Evolutionary conservation across 2,329 filamentous ascomycete genomes (phyloP).

Genomic region (Didymella segeticola): DNA sequence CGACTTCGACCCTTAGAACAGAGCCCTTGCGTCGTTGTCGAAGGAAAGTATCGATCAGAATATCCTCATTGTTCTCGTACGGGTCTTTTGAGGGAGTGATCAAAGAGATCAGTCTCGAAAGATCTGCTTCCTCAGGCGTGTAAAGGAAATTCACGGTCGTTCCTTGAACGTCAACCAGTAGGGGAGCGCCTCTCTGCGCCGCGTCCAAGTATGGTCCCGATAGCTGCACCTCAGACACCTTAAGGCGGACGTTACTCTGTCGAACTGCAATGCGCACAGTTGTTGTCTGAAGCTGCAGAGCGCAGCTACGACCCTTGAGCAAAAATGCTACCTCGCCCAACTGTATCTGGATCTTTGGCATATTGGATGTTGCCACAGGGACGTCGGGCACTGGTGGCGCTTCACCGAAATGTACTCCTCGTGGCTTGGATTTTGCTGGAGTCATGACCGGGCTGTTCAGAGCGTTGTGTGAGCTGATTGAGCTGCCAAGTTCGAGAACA

Average conservation of each 20-base stretch:
- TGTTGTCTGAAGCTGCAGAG: constrained; percentile 75
- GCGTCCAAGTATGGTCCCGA: constrained; percentile 71
- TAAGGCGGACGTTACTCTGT: constrained; percentile 72
- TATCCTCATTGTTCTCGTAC: constrained; percentile 88
- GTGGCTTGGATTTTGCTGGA: constrained; percentile 42
- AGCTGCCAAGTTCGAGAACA: constrained; percentile 85
- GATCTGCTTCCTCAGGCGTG: constrained; percentile 76
- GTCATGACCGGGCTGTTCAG: constrained; percentile 44
- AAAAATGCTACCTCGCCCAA: constrained; percentile 79
- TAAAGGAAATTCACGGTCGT: constrained; percentile 74
- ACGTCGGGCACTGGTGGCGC: constrained; percentile 37
- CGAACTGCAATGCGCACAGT: constrained; percentile 82
- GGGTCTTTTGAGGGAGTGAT: constrained; percentile 92
- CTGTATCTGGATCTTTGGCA: constrained; percentile 73
- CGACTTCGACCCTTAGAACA: constrained; percentile 74
- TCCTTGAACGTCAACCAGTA: constrained; percentile 68
- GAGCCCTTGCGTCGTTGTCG: constrained; percentile 86
- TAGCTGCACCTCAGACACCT: constrained; percentile 77
- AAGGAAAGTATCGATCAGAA: constrained; percentile 89
- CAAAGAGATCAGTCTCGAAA: constrained; percentile 81
- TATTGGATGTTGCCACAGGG: constrained; percentile 22
- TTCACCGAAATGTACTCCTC: constrained; percentile 66
- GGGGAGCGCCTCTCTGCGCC: constrained; percentile 63
- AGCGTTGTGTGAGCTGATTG: constrained; percentile 77
- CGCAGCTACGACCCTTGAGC: constrained; percentile 79